Evolutionary conservation across 176 grass and related monocot genomes (phyloP), one percentile per base, ranked within the genome.

Genomic region (Oropetium thomaeum): DNA sequence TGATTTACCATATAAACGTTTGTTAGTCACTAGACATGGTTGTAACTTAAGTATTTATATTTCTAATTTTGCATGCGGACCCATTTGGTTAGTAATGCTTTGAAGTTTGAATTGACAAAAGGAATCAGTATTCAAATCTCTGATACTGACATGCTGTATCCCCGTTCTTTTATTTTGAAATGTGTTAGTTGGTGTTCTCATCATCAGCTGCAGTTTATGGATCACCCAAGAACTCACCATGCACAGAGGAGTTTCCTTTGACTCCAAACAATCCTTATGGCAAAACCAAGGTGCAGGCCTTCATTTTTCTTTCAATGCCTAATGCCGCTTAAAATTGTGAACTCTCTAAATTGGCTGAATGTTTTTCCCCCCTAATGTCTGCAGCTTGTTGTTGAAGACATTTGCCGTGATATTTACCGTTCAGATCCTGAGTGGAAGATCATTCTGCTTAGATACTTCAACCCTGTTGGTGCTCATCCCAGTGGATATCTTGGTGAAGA

Each of bases 141-240:
- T 65, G 41, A 7, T 30, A 43, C 47, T 90, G 62, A 79, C 54
- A 48, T 53, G 12, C 3, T 49, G 37, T 42, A 60, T 65, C 14
- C 45, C 3, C 43, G 48, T 71, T 58, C 37, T 48, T 59, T 74
- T 76, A n/a, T 80, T 38, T 79, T 43, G 35, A 73, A 87, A 79
- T 83, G n/a, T 74, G 84, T 60, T 81, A 97, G 94, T 84, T 97
- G 69, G 94, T 97, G 44, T 97, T 97, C 76, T 97, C 94, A 72
- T 97, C 94, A 28, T 97, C 94, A 78, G 90, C 94, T 73, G 85
- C 94, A 69, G 88, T 97, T 37, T 97, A 97, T 81, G 94, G 94
- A 65, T 88, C 87, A 78, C 86, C 90, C 49, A 84, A 83, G 49
- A 92, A 86, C 65, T 85, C 90, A 65, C 90, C 94, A 1, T 97